Evolutionary conservation across 257 asterid genomes (phyloP), one percentile per base, ranked within the genome.

Genomic region (Ocimum tenuiflorum): DNA sequence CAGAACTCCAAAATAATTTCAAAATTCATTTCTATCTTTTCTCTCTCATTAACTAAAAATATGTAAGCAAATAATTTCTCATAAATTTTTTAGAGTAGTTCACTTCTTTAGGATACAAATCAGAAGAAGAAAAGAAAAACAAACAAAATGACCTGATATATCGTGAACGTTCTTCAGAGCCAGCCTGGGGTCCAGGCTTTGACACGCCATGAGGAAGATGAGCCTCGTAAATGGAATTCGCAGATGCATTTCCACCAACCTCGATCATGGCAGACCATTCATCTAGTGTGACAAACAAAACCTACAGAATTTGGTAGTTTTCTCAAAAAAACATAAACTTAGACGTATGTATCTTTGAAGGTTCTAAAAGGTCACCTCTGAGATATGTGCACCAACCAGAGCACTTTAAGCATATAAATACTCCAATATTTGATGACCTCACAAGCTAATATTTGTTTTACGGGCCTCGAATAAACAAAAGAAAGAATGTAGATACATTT

Each of bases 201-300:
- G 84, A 67, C 61, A 85, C 83, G 56, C 96, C 96, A 80, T 86
- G 84, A 38, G 97, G 99, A 73, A 90, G 62, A 74, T 94, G 83
- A 74, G 99, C 97, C 81, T 94, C 99, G 55, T 94, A 94, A 38
- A 88, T 94, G 76, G 99, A 90, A 82, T 94, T 94, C 53, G 99
- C 99, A 17, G 95, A 79, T 38, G 83, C 88, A 81, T 94, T 94
- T 75, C 99, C 99, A 33, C 99, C 97, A 53, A 94, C 91, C 83
- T 94, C 99, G 18, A 91, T 62, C 96, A 94, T 82, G 56, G 95
- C 91, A 7, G 96, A 86, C 99, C 99, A 94, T 42, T 94, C 99
- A 82, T 94, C 99, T 82, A 94, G 75, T 38, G 97, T 86, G 77
- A 94, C 97, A 35, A 96, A 94, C 73, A 94, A 80, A 77, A 90